Evolutionary conservation across 1,284 basidiomycete genomes (phyloP).

Genomic region (Malassezia yamatoensis): DNA sequence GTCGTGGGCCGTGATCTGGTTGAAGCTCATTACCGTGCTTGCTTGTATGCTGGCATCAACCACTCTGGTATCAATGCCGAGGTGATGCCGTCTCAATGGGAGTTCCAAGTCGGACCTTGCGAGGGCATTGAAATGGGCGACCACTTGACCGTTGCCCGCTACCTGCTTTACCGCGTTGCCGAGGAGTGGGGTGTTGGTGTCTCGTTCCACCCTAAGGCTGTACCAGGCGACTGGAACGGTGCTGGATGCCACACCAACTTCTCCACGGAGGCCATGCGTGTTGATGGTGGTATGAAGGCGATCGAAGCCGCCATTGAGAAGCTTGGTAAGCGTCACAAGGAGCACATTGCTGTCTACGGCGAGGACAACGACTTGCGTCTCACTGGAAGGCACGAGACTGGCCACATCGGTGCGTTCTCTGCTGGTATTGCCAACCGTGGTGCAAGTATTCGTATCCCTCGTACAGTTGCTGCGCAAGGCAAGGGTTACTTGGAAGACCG

Average conservation of each 20-base stretch:
- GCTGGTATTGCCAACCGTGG: conserved; percentile 96
- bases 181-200: conserved; percentile 96
- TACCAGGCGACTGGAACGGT: conserved; percentile 97
- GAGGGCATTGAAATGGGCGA: conserved; percentile 97
- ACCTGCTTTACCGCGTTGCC: conserved; percentile 52
- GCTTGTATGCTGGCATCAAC: conserved; percentile 91
- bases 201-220: conserved; percentile 97
- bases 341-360: conserved; percentile 49
- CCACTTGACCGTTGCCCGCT: conserved; percentile 50
- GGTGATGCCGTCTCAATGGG: conserved; percentile 99
- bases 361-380: conserved; percentile 47
- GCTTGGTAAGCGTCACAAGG: conserved; percentile 50
- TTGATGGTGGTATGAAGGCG: conserved; percentile 64
- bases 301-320: conserved; percentile 82
- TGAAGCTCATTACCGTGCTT: conserved; percentile 94
- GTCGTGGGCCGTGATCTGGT: conserved; percentile 97
- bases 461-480: conserved; percentile 81
- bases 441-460: conserved; percentile 61
- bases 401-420: conserved; percentile 82
- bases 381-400: conserved; percentile 62
- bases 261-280: conserved; percentile 38
- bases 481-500: conserved; percentile 68
- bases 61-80: conserved; percentile 99
- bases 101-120: conserved; percentile 98
- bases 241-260: conserved; percentile 65